A percentile compares a stretch with the other conserved stretches of the same genome.
phyloP scores from a whole-genome alignment of 148 eudicot genomes.

The Nepenthes mirabilis region DNA sequence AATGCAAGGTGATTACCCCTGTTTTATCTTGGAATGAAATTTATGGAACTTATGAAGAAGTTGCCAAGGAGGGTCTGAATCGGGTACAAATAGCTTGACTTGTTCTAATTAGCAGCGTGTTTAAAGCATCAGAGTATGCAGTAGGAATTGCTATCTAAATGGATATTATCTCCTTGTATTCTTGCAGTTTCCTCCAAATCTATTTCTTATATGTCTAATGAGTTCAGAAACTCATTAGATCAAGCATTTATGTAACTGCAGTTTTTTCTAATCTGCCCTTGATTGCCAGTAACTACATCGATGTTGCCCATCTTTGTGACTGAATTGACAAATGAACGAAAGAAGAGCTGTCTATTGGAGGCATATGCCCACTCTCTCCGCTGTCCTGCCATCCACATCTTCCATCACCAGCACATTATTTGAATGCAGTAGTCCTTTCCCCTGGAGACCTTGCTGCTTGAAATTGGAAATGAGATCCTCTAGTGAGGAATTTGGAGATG shows the following conservation, averaged over 20 bases:
- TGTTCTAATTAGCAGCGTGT: too few relatives aligned
- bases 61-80: too few relatives aligned
- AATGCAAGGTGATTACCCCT: too few relatives aligned
- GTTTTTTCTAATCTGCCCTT: constrained; percentile 53
- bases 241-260: constrained; percentile 42
- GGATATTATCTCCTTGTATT: background rate
- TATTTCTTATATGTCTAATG: background rate
- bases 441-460: constrained; percentile 44
- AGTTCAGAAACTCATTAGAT: background rate
- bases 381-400: constrained; percentile 33
- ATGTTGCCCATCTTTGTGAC: constrained; percentile 72
- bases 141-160: background rate
- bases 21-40: too few relatives aligned
- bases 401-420: constrained; percentile 48
- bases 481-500: constrained; percentile 52
- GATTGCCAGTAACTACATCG: constrained; percentile 31
- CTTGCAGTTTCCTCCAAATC: background rate
- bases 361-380: constrained; percentile 45
- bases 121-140: too few relatives aligned
- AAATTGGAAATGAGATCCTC: constrained; percentile 50
- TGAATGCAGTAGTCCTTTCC: constrained; percentile 39
- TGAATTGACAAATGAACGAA: constrained; percentile 38
- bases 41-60: too few relatives aligned
- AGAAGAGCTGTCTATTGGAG: constrained; percentile 23
- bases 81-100: too few relatives aligned